Conservation (phyloP, 768 basidiomycete species). For the Termitomyces heimii region DNA sequence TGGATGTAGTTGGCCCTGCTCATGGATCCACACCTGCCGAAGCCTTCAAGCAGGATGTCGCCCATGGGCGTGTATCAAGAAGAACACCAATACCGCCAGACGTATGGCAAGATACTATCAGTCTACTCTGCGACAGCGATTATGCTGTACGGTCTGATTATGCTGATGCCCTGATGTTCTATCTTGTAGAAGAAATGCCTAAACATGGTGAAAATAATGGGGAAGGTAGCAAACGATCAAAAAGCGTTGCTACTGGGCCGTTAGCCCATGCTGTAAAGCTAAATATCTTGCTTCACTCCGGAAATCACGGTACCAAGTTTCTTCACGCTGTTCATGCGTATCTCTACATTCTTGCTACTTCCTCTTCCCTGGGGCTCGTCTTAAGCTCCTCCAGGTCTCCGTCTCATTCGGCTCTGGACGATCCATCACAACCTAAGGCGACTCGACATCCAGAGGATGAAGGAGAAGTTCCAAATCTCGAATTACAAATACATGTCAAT, state of each 20-base stretch:
- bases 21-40: constrained; percentile 16
- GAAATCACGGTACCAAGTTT: constrained; percentile 63
- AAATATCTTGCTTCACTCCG: constrained; percentile 43
- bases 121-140: constrained; percentile 75
- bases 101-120: constrained; percentile 88
- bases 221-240: constrained; percentile 41
- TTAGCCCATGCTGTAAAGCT: constrained; percentile 39
- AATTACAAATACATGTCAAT: constrained; percentile 24
- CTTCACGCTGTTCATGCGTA: constrained; percentile 80
- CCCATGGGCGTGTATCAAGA: constrained; percentile 37
- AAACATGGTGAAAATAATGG: constrained; percentile 49
- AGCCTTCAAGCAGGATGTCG: constrained; percentile 22
- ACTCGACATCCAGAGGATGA: constrained; percentile 24
- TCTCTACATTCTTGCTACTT: constrained; percentile 71
- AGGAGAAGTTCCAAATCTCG: constrained; percentile 21
- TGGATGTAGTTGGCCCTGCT: constrained; percentile 5
- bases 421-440: constrained; percentile 23
- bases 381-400: constrained; percentile 36
- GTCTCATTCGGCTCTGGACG: constrained; percentile 23
- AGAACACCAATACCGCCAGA: constrained; percentile 71
- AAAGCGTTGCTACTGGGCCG: constrained; percentile 43
- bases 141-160: constrained; percentile 79
- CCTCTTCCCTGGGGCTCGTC: constrained; percentile 51
- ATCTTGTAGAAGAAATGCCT: constrained; percentile 71
- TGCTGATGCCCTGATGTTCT: constrained; percentile 64